Percentiles rank a stretch among this genome's conserved stretches.
phyloP scores from a whole-genome alignment of 148 eudicot genomes.

The Persicaria maculosa region DNA sequence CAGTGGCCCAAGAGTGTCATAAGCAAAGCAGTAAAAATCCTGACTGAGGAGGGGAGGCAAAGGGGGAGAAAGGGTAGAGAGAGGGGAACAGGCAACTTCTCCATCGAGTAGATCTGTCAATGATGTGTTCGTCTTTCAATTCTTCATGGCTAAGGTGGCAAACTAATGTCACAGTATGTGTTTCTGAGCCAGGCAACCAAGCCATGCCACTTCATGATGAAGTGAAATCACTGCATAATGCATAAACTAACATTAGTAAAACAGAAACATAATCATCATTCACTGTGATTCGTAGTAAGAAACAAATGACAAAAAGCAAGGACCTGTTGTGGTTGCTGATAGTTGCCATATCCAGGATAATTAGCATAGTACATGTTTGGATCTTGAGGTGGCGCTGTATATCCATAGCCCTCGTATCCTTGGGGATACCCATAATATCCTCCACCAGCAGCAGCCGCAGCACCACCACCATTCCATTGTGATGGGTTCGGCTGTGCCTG shows the following conservation, averaged over 20 bases:
- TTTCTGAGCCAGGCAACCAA: not conserved
- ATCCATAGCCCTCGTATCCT: slow-evolving; percentile 79
- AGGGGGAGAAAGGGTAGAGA: not conserved
- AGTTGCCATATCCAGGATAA: slow-evolving; percentile 75
- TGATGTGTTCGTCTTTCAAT: not conserved
- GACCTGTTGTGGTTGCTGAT: slow-evolving; percentile 94
- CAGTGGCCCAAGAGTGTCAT: not conserved
- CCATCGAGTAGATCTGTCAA: not conserved
- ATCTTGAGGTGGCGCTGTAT: slow-evolving; percentile 72
- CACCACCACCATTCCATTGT: slow-evolving; percentile 51
- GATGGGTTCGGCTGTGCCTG: slow-evolving; percentile 60
- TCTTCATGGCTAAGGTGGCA: not conserved
- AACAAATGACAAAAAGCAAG: not conserved
- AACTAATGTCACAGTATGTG: not conserved
- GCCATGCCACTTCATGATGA: not conserved
- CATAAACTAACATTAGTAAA: not conserved
- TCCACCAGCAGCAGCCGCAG: slow-evolving; percentile 11
- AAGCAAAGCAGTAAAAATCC: not conserved
- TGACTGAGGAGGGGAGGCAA: not conserved
- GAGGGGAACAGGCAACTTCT: not conserved
- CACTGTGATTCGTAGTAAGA: not conserved
- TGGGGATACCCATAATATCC: slow-evolving; percentile 80
- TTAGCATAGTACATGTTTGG: slow-evolving; percentile 78
- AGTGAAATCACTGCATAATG: slow-evolving; percentile 3
- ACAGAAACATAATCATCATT: not conserved